These are phyloP conservation scores for Aspergillus leporis DNA, from an alignment of 495 filamentous ascomycete species.

Conservation along the genomic window DNA sequence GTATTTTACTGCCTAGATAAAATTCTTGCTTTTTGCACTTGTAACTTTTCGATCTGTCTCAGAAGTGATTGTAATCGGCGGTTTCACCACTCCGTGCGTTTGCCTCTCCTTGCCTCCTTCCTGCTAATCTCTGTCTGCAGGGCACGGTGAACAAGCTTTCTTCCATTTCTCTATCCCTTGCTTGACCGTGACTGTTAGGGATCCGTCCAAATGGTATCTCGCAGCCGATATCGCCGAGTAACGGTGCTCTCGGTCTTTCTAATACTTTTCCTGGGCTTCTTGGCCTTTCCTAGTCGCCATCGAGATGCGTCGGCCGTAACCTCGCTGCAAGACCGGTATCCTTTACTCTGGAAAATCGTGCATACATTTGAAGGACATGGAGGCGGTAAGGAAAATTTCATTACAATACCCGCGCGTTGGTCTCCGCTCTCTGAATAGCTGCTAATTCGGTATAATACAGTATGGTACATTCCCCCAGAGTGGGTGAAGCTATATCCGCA, in stretches of 20 bases:
- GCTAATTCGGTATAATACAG: conserved; percentile 7
- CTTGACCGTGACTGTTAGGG: not conserved
- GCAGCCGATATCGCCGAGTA: not conserved
- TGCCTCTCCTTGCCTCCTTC: not conserved
- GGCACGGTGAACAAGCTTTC: not conserved
- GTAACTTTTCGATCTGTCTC: not conserved
- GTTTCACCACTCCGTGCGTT: not conserved
- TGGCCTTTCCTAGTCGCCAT: not conserved
- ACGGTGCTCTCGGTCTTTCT: not conserved
- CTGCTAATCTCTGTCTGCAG: not conserved
- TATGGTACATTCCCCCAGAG: conserved; percentile 19
- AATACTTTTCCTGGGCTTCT: not conserved
- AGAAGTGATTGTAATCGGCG: not conserved
- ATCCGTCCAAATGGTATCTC: not conserved
- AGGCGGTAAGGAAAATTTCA: conserved; percentile 1
- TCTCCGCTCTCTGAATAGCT: not conserved
- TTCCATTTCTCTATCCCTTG: not conserved
- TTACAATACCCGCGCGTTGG: not conserved
- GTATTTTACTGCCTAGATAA: not conserved
- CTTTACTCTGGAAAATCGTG: conserved; percentile 10
- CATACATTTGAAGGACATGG: conserved; percentile 3
- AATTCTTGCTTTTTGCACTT: not conserved
- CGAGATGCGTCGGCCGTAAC: not conserved
- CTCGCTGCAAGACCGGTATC: conserved; percentile 2
- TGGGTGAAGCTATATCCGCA: conserved; percentile 4